Evolutionary conservation across 2,329 filamentous ascomycete species (phyloP).

Genomic region (Ophiostoma novo-ulmi): DNA sequence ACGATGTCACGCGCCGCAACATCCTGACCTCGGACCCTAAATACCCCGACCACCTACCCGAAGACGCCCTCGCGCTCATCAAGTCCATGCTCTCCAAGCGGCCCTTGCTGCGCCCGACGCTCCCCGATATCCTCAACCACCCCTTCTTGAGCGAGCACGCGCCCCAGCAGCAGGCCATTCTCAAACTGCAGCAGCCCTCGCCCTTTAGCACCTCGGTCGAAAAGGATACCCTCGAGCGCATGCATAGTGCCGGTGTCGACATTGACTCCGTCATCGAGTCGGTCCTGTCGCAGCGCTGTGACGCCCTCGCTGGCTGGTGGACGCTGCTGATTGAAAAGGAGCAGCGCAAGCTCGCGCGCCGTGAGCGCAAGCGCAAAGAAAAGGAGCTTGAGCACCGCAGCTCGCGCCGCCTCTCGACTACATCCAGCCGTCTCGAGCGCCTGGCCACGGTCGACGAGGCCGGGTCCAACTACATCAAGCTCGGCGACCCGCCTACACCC

Average conservation of each 20-base stretch:
- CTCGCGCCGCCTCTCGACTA: slow-evolving; percentile 76
- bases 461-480: slow-evolving; percentile 36
- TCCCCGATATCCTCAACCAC: slow-evolving; percentile 81
- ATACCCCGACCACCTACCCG: slow-evolving; percentile 73
- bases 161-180: slow-evolving; percentile 79
- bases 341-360: slow-evolving; percentile 72
- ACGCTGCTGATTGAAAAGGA: slow-evolving; percentile 91
- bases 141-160: slow-evolving; percentile 85
- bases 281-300: slow-evolving; percentile 82
- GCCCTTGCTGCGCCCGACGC: slow-evolving; percentile 71
- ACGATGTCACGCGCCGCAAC: slow-evolving; percentile 74
- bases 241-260: slow-evolving; percentile 89
- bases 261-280: slow-evolving; percentile 94
- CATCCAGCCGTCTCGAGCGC: slow-evolving; percentile 78
- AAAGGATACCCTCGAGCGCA: slow-evolving; percentile 84
- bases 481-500: slow-evolving; percentile 48
- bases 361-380: slow-evolving; percentile 79
- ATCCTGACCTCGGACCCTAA: slow-evolving; percentile 83
- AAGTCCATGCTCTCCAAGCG: slow-evolving; percentile 82
- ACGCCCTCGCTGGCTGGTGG: slow-evolving; percentile 94
- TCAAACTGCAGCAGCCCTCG: slow-evolving; percentile 72
- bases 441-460: slow-evolving; percentile 56
- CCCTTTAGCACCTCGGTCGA: slow-evolving; percentile 83
- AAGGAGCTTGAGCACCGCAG: slow-evolving; percentile 69
- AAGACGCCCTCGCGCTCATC: slow-evolving; percentile 72